These are phyloP conservation scores for Oenanthe sinensis DNA, from an alignment of 129 eudicot species.

Conservation along the genomic window DNA sequence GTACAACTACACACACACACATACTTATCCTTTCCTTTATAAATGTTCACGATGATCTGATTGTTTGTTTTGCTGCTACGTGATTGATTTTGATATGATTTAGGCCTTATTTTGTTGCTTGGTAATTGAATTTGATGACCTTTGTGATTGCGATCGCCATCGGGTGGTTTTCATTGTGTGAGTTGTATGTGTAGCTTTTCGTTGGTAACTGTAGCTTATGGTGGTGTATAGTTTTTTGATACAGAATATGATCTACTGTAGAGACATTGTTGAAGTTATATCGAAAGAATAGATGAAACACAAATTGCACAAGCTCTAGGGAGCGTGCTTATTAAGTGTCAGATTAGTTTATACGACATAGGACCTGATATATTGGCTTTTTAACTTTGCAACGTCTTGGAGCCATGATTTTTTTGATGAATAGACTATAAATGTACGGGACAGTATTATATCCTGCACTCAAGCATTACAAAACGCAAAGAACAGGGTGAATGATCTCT, in stretches of 20 bases:
- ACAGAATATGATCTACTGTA: too few relatives aligned
- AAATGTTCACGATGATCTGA: background rate
- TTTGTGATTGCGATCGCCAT: background rate
- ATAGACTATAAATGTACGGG: too few relatives aligned
- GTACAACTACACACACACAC: constrained; percentile 17
- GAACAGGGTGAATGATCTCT: too few relatives aligned
- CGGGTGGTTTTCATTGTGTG: background rate
- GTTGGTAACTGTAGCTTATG: background rate
- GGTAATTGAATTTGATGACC: background rate
- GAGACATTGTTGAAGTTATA: too few relatives aligned
- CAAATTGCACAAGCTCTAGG: too few relatives aligned
- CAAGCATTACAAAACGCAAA: too few relatives aligned
- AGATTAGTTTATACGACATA: too few relatives aligned
- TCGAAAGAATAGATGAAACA: too few relatives aligned
- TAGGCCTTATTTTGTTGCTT: background rate
- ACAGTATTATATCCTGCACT: too few relatives aligned
- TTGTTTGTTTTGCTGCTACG: background rate
- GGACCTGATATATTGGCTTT: background rate
- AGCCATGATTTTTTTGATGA: background rate
- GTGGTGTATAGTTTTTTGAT: too few relatives aligned
- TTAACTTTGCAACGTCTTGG: background rate
- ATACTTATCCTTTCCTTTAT: background rate
- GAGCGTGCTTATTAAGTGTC: too few relatives aligned
- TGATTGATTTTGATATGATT: background rate
- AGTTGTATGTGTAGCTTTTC: background rate